Conservation (phyloP, 495 filamentous ascomycete genomes). For the Neurospora hispaniola region DNA sequence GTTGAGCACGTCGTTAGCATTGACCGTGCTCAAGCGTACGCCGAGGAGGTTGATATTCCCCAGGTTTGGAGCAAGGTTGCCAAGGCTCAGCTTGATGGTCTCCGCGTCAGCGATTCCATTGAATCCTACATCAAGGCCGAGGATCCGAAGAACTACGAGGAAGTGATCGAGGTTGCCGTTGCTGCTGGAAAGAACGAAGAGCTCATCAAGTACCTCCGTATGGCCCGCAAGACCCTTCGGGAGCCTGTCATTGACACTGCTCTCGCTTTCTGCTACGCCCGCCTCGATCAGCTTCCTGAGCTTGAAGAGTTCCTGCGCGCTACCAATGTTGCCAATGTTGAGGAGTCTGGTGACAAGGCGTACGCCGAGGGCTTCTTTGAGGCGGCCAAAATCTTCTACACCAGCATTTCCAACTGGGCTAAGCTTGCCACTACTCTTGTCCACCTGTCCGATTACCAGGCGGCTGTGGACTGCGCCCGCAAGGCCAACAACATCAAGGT, state of each 20-base stretch:
- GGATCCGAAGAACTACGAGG: constrained; percentile 84
- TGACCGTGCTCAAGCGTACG: constrained; percentile 92
- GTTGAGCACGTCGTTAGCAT: constrained; percentile 98
- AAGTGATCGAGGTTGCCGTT: constrained; percentile 93
- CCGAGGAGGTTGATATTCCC: constrained; percentile 87
- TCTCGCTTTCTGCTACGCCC: constrained; percentile 86
- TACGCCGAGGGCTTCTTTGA: constrained; percentile 91
- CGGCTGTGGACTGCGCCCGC: constrained; percentile 94
- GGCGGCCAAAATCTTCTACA: constrained; percentile 98
- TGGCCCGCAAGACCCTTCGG: constrained; percentile 93
- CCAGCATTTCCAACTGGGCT: constrained; percentile 98
- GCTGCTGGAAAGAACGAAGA: constrained; percentile 98
- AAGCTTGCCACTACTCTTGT: constrained; percentile 96
- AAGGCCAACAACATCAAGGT: constrained; percentile 99
- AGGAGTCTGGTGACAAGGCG: constrained; percentile 94
- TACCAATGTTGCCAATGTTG: constrained; percentile 90
- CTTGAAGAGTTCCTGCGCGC: constrained; percentile 93
- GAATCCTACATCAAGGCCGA: constrained; percentile 94
- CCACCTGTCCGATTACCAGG: constrained; percentile 93
- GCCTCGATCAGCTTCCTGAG: constrained; percentile 82
- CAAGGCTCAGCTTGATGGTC: constrained; percentile 95
- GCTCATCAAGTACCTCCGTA: constrained; percentile 89
- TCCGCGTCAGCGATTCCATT: constrained; percentile 85
- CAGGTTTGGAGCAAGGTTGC: constrained; percentile 99
- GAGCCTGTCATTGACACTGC: constrained; percentile 91